Base-by-base conservation (phyloP, 441 rosid genomes). In the Populus hybrid region DNA sequence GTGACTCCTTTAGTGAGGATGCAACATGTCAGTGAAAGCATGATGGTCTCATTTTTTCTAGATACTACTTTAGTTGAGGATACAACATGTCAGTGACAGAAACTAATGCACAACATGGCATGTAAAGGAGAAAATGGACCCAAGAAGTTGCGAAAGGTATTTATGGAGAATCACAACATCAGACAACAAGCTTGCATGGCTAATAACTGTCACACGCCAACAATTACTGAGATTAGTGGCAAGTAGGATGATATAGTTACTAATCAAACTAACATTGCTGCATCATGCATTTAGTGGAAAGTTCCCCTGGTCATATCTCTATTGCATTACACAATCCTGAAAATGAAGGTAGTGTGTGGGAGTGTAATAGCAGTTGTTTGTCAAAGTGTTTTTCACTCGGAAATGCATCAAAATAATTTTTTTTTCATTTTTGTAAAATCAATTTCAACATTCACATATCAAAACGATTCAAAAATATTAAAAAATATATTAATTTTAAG, bases 91-190 rank as follows among this genome's bases (percentile, higher is more conserved):
- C 67, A 64, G 42, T 23, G 63, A 72, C 50, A 10, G 67, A 72
- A 67, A 32, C 74, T 32, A 53, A 70, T 9, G 38, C 11, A 65
- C 32, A 40, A 7, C 8, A 5, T 35, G 38, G 38, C 3, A 53
- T 18, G 12, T 21, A 24, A 75, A 53, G 59, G 63, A 19, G 35
- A 9, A 67, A 38, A 28, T 23, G 69, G 14, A 73, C 28, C 64
- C 50, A 34, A 76, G 40, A 77, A 23, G 30, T 72, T 79, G 70
- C 65, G 28, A 65, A 61, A 9, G 23, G 46, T 10, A 70, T 23
- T 38, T 21, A 38, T 63, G 61, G 69, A 61, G 26, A 28, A 70
- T 2, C 14, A 19, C 16, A 21, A 12, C 36, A 26, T 16, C 6
- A 42, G 0, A 8, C 14, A 7, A 9, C 6, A 50, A 6, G 61